phyloP scores from a whole-genome alignment of 371 early-diverging fungal species.

The Massospora cicadina region DNA sequence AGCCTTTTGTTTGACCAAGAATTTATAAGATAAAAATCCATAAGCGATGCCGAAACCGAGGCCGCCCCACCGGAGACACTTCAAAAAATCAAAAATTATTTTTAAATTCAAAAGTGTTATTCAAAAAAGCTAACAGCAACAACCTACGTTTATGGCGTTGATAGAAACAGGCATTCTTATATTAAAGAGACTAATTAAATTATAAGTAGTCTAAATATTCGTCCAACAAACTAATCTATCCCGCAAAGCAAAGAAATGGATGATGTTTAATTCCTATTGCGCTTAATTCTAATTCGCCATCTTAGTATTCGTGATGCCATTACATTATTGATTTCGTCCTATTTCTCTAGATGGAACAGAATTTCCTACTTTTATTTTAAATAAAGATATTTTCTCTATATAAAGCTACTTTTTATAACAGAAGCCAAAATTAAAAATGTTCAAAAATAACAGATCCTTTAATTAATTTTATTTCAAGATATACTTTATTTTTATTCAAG shows the following conservation, averaged over 20 bases:
- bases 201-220: neutral
- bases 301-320: neutral
- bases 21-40: neutral
- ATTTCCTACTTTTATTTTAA: neutral
- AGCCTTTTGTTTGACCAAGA: slow-evolving; percentile 2
- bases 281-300: neutral
- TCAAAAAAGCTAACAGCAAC: neutral
- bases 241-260: neutral
- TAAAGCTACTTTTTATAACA: too few relatives aligned
- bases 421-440: too few relatives aligned
- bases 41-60: slow-evolving; percentile 4
- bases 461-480: too few relatives aligned
- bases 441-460: too few relatives aligned
- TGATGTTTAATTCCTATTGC: neutral
- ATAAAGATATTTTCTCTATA: too few relatives aligned
- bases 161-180: neutral
- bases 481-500: too few relatives aligned
- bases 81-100: neutral
- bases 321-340: neutral
- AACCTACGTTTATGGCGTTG: neutral
- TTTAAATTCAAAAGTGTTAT: too few relatives aligned
- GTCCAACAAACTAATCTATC: neutral
- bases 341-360: neutral
- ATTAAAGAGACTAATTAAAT: neutral
- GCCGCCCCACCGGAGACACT: slow-evolving; percentile 10